Evolutionary conservation across 139 green algal species (phyloP).

Genomic region (Edaphochlamys debaryana): DNA sequence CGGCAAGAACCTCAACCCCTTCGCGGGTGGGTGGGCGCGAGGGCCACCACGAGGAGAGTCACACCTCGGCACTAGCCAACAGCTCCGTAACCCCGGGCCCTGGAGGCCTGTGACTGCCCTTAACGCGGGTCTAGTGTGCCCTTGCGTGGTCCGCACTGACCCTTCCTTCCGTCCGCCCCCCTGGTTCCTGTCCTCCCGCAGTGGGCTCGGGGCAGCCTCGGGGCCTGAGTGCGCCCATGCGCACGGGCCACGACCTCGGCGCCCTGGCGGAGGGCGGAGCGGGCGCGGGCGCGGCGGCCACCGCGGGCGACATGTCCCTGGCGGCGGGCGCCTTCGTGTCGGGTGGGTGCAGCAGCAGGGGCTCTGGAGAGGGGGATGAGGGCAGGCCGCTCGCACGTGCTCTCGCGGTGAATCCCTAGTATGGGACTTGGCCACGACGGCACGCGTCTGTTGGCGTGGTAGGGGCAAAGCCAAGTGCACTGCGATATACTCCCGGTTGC

Average conservation of each 20-base stretch:
- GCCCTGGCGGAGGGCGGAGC: not conserved
- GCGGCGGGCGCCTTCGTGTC: not conserved
- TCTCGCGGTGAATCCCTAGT: not conserved
- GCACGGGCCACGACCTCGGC: constrained; percentile 10
- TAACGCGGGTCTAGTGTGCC: not conserved
- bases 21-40: not conserved
- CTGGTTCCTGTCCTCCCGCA: not conserved
- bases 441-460: too few species aligned
- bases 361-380: too few species aligned
- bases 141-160: not conserved
- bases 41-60: too few species aligned
- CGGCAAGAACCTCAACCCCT: constrained; percentile 20
- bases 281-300: not conserved
- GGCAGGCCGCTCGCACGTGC: too few species aligned
- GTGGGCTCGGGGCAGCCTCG: not conserved
- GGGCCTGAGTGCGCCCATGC: not conserved
- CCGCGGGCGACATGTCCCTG: not conserved
- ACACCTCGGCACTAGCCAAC: too few species aligned
- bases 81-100: too few species aligned
- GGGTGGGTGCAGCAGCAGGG: too few species aligned
- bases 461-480: too few species aligned
- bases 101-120: not conserved
- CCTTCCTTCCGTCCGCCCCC: not conserved
- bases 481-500: too few species aligned
- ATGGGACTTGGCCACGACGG: not conserved